These are phyloP conservation scores for Suillus spraguei DNA, from an alignment of 768 basidiomycete species.

Conservation along the genomic window DNA sequence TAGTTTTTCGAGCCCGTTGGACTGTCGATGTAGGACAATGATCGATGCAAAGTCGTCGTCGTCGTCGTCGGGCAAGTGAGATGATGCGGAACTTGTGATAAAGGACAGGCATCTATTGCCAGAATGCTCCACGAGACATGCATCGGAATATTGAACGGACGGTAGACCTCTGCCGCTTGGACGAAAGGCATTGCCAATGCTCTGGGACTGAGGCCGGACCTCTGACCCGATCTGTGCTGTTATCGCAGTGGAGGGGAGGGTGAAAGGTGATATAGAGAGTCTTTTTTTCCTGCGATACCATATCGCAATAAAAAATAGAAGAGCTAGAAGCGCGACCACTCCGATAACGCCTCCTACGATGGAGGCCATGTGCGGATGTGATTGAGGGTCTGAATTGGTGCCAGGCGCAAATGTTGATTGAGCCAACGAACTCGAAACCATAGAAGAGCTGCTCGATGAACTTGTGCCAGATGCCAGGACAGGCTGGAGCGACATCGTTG, in stretches of 20 bases:
- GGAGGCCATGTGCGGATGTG: not conserved
- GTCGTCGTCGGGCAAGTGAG: not conserved
- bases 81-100: not conserved
- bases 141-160: slow-evolving; percentile 6
- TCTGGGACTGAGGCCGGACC: no score
- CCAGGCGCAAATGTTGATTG: not conserved
- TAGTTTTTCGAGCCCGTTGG: not conserved
- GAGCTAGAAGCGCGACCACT: not conserved
- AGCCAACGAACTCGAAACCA: no score
- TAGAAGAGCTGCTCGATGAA: not conserved
- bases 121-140: not conserved
- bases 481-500: not conserved
- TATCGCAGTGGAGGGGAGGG: not conserved
- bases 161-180: not conserved
- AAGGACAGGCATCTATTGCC: not conserved
- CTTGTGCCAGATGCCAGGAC: not conserved
- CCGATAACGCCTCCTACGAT: slow-evolving; percentile 2
- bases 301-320: not conserved
- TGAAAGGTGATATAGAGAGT: not conserved
- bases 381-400: not conserved
- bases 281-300: not conserved
- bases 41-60: not conserved
- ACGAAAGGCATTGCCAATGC: not conserved
- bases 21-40: not conserved
- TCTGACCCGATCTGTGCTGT: not conserved